Evolutionary conservation across 495 filamentous ascomycete genomes (phyloP), one percentile per base, ranked within the genome.

Genomic region (Cetradonia linearis): DNA sequence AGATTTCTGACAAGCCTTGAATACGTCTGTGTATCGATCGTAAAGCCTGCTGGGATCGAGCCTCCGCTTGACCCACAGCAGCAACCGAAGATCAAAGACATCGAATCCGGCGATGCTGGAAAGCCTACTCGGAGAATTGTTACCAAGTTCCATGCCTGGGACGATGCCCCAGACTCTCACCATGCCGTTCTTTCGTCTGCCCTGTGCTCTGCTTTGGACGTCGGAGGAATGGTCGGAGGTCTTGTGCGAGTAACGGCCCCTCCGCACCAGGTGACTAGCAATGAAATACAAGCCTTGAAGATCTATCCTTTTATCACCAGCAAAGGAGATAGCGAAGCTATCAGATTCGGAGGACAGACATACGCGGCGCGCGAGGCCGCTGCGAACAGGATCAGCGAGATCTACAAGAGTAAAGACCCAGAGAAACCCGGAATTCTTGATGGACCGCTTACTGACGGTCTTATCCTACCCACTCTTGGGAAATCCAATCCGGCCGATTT

Each of bases 311-410:
- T 96, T 63, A 71, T 80, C 10, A 71, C 77, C 2, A 72, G 81
- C 31, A 70, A 71, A 2, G 69, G 79, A 56, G 72, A 79, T 27
- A 75, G 74, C 18, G 78, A 81, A 40, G 86, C 87, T 0, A 73
- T 97, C 23, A 91, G 86, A 67, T 96, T 96, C 68, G 94, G 94
- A 6, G 87, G 89, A 8, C 88, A 95, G 61, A 87, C 88, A 9
- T 87, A 86, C 58, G 79, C 83, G 10, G 86, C 90, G 63, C 75
- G 81, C 48, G 84, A 91, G 70, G 84, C 87, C 62, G 77, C 86
- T 44, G 74, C 77, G 3, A 80, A 77, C 63, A 75, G 75, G 47
- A 73, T 87, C 54, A 70, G 71, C 54, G 73, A 78, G 52, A 75
- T 83, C 20, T 86, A 83, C 64, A 65, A 68, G 13, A 77, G 75